phyloP scores from a whole-genome alignment of 371 early-diverging fungal species.

The Amoeboaphelidium protococcarum region DNA sequence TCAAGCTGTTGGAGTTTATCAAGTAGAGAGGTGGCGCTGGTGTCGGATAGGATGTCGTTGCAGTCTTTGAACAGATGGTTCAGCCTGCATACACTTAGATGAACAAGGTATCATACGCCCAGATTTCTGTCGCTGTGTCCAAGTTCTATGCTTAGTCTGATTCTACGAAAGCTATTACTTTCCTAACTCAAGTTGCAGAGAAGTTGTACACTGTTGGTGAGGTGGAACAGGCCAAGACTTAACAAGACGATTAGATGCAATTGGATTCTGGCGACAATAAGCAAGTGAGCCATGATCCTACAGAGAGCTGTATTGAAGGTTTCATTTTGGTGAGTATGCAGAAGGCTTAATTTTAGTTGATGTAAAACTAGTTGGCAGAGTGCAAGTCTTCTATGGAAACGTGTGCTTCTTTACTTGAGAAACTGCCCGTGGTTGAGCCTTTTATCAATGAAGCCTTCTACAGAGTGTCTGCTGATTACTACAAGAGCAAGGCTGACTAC shows the following conservation, averaged over 20 bases:
- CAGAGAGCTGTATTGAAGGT: too few relatives aligned
- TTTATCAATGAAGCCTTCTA: conserved; percentile 76
- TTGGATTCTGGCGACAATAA: too few relatives aligned
- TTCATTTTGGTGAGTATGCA: conserved; percentile 63
- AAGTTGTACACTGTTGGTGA: conserved; percentile 31
- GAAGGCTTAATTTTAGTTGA: conserved; percentile 47
- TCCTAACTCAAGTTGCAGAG: conserved; percentile 29
- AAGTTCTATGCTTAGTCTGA: too few relatives aligned
- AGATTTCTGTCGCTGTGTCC: too few relatives aligned
- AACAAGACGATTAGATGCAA: too few relatives aligned
- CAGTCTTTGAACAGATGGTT: too few relatives aligned
- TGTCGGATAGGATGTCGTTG: too few relatives aligned
- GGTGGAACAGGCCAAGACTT: conserved; percentile 6
- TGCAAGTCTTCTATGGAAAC: conserved; percentile 56
- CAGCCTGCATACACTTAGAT: too few relatives aligned
- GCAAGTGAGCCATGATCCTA: too few relatives aligned
- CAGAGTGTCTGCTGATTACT: conserved; percentile 77
- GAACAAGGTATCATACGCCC: too few relatives aligned
- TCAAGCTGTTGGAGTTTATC: too few relatives aligned
- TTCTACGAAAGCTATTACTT: conserved; percentile 27
- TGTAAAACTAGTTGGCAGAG: conserved; percentile 38
- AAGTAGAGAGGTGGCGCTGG: too few relatives aligned
- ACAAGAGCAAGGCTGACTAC: conserved; percentile 76
- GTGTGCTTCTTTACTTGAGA: conserved; percentile 53
- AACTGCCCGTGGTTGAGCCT: conserved; percentile 52